Conservation (phyloP, 2,329 filamentous ascomycete species). For the Macrophomina pseudophaseolina region DNA sequence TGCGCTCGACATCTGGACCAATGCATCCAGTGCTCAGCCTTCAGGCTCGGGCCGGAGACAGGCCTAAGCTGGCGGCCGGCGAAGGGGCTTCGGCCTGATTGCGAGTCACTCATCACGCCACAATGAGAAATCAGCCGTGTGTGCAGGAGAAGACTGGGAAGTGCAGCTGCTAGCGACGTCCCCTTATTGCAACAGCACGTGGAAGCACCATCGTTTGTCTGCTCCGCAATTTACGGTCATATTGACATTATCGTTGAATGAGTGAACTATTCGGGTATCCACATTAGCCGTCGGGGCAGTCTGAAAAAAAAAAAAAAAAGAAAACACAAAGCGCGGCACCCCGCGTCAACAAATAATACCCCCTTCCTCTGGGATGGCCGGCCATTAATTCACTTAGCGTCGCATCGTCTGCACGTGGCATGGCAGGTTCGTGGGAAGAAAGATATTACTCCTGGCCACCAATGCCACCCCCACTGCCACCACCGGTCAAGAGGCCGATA, state of each 20-base stretch:
- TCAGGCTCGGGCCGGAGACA: no score
- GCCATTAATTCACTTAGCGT: neutral
- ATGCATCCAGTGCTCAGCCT: no score
- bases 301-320: neutral
- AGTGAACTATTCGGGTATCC: neutral
- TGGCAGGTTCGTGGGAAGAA: neutral
- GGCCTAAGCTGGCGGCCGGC: no score
- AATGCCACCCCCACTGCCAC: neutral
- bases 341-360: neutral
- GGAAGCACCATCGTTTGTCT: no score
- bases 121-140: no score
- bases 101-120: no score
- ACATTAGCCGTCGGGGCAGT: neutral
- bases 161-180: no score
- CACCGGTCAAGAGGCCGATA: neutral
- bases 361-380: neutral
- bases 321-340: neutral
- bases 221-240: no score
- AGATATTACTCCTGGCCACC: neutral
- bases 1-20: no score
- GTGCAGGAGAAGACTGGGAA: no score
- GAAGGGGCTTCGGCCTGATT: no score
- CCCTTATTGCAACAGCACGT: no score
- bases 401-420: neutral
- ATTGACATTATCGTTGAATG: neutral